Percentiles rank a stretch among this genome's conserved stretches.
phyloP scores from a whole-genome alignment of 345 rosid genomes.

The Arabis hirsuta region DNA sequence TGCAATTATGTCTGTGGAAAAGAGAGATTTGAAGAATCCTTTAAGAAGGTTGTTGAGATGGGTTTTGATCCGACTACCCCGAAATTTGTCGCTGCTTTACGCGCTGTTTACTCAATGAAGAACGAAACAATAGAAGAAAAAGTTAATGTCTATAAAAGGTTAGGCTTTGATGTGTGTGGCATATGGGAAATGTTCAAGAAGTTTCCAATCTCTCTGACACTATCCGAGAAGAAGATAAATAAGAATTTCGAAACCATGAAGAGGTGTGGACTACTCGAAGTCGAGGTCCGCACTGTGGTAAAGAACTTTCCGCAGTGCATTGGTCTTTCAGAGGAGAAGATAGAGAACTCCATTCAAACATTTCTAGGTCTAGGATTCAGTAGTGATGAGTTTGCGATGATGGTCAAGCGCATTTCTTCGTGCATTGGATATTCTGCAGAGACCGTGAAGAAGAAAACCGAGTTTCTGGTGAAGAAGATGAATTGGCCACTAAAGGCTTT shows the following conservation, averaged over 20 bases:
- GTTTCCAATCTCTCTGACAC: not conserved
- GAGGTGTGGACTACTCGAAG: constrained; percentile 25
- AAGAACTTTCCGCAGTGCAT: constrained; percentile 7
- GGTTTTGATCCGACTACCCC: constrained; percentile 33
- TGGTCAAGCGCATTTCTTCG: not conserved
- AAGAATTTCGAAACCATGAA: not conserved
- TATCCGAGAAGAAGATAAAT: constrained; percentile 39
- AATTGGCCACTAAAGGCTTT: constrained; percentile 30
- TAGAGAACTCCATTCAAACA: constrained; percentile 26
- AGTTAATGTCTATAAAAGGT: constrained; percentile 1
- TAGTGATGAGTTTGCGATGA: constrained; percentile 32
- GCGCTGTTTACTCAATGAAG: not conserved
- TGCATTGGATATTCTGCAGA: not conserved
- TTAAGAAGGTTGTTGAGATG: constrained; percentile 25
- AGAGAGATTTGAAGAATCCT: constrained; percentile 13
- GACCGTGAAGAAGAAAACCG: constrained; percentile 1
- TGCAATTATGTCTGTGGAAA: not conserved
- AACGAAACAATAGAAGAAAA: constrained; percentile 25
- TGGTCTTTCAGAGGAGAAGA: constrained; percentile 32
- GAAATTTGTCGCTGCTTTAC: constrained; percentile 35
- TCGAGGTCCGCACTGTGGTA: not conserved
- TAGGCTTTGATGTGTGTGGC: constrained; percentile 43
- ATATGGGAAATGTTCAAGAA: constrained; percentile 40
- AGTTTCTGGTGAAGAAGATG: constrained; percentile 48
- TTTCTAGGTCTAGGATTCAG: constrained; percentile 38